Conservation (phyloP, 2,329 filamentous ascomycete species). For the Fusarium sp. region DNA sequence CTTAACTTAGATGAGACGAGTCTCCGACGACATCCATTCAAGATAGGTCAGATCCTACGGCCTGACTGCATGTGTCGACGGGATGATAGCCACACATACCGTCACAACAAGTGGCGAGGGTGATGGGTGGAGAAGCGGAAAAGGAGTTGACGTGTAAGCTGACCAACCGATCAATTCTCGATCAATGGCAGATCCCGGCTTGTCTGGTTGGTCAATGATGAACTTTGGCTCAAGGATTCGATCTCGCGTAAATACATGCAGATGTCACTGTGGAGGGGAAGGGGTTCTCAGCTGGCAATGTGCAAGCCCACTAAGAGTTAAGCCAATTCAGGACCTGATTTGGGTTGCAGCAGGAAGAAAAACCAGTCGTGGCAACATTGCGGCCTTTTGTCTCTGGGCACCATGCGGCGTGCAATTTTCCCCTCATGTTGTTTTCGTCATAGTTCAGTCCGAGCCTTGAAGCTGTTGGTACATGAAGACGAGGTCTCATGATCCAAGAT, state of each 20-base stretch:
- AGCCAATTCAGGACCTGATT: neutral
- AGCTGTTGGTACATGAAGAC: constrained; percentile 1
- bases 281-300: constrained; percentile 24
- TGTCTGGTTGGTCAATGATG: constrained; percentile 7
- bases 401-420: constrained; percentile 1
- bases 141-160: constrained; percentile 30
- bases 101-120: constrained; percentile 9
- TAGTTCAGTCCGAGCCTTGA: neutral
- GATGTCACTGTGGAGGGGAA: constrained; percentile 14
- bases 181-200: constrained; percentile 5
- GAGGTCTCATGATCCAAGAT: constrained; percentile 12
- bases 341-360: neutral
- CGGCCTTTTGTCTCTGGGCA: neutral
- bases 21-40: constrained; percentile 23
- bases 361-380: neutral
- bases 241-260: constrained; percentile 25
- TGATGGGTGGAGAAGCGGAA: constrained; percentile 5
- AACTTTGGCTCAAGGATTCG: constrained; percentile 15
- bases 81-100: constrained; percentile 9
- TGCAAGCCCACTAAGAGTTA: constrained; percentile 7
- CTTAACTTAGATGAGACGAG: constrained; percentile 37
- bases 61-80: neutral
- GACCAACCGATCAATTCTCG: constrained; percentile 26
- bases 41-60: neutral
- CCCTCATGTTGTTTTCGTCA: neutral